Base-by-base conservation (phyloP, 768 basidiomycete species). In the Dentipellis sp. region DNA sequence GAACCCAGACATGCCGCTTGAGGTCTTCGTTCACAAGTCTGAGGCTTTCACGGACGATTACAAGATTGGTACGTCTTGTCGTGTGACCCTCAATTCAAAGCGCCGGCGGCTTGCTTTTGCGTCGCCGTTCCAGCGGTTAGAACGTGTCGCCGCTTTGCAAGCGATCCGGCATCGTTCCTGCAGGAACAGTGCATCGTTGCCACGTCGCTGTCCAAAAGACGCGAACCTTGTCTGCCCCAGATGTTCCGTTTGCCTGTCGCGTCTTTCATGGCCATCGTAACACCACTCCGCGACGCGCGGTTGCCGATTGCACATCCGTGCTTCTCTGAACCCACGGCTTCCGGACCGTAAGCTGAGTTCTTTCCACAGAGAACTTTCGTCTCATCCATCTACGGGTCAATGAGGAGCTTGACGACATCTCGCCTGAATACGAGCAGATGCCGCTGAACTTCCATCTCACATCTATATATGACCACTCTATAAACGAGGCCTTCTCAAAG, bases 1-100 rank as follows among this genome's bases (percentile, higher is more conserved):
- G 40, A 91, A 90, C 65, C 89, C 86, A 5, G 74, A 77, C 42
- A 81, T 94, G 56, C 81, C 83, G 60, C 77, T 97, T 23, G 91
- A 95, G 66, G 85, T 97, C 35, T 97, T 97, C 63, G 89, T 94
- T 6, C 95, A 97, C 72, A 97, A 98, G 70, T 87, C 91, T 7
- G 95, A 98, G 70, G 88, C 85, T 50, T 73, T 95, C 45, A 83
- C 86, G 56, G 92, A 95, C 62, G 93, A 94, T 59, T 94, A 95
- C 67, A 88, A 92, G 67, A 82, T 88, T 55, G 91, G 91, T 92
- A 62, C 21, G 81, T 23, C 54, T 53, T 42, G 52, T 53, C 52
- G 51, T 35, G 49, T 62, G 56, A 53, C 34, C 38, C 56, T 3
- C 10, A 34, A 36, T 55, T 57, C 50, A 50, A 52, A 39, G 2